Percentiles rank a stretch among this genome's conserved stretches.
phyloP scores from a whole-genome alignment of 1,284 basidiomycete genomes.

The Schizophyllum commune region DNA sequence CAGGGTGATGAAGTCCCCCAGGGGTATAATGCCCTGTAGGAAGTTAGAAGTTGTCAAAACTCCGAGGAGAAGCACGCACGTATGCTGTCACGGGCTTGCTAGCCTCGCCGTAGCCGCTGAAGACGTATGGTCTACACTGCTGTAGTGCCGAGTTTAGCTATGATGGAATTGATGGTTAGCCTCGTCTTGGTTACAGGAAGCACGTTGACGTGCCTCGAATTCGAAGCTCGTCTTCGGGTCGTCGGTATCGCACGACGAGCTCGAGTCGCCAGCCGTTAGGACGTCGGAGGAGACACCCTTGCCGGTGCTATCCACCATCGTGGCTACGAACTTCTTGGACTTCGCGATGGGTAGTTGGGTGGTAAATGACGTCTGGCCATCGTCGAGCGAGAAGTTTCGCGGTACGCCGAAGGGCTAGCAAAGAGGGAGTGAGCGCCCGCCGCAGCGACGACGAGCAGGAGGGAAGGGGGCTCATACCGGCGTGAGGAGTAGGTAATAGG shows the following conservation, averaged over 20 bases:
- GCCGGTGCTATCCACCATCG: slow-evolving; percentile 67
- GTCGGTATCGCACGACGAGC: background rate
- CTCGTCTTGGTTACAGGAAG: background rate
- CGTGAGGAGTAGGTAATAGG: slow-evolving; percentile 49
- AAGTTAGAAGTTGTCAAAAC: slow-evolving; percentile 1
- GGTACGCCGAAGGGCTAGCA: slow-evolving; percentile 44
- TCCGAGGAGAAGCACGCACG: slow-evolving; percentile 27
- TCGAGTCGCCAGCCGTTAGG: slow-evolving; percentile 41
- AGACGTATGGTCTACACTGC: slow-evolving; percentile 48
- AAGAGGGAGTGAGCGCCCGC: slow-evolving; percentile 4
- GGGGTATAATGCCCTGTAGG: slow-evolving; percentile 55
- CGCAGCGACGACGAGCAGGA: background rate
- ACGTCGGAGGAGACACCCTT: slow-evolving; percentile 52
- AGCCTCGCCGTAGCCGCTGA: slow-evolving; percentile 43
- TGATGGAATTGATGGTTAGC: slow-evolving; percentile 35
- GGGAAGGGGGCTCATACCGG: slow-evolving; percentile 39
- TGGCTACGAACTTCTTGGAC: slow-evolving; percentile 38
- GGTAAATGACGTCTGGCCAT: slow-evolving; percentile 48
- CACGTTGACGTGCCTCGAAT: background rate
- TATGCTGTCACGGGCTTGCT: slow-evolving; percentile 52
- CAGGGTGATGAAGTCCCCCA: slow-evolving; percentile 44
- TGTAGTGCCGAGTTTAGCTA: slow-evolving; percentile 42
- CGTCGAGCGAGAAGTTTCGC: slow-evolving; percentile 43
- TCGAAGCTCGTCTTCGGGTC: slow-evolving; percentile 18
- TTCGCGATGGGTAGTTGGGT: slow-evolving; percentile 36